Base-by-base conservation (phyloP, 1,139 yeast species). In the Zhuliangozyma blackwelliae region DNA sequence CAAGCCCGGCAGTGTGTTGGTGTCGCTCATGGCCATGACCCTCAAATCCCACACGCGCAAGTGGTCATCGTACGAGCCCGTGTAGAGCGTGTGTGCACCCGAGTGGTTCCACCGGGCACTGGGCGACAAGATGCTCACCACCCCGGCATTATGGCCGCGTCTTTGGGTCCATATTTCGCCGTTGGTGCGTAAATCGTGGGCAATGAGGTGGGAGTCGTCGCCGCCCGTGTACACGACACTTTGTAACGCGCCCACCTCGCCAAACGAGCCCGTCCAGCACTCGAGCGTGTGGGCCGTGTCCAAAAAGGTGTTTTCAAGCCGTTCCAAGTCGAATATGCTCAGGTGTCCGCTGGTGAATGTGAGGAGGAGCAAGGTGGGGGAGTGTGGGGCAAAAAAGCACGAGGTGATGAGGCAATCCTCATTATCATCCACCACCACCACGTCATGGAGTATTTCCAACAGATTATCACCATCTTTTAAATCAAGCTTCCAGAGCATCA, bases 31-130 rank as follows among this genome's bases (percentile, higher is more conserved):
- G 29, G 68, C 75, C n/a, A 73, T 62, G 45, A 77, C 71, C 40
- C 96, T 63, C 31, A 88, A 54, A 56, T 90, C 97, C 33, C 88
- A 64, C 0, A 77, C 63, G 38, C 90, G 68, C 33, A 92, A 59
- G 40, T 72, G 57, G 52, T 92, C 97, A 57, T 92, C 98, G 57
- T 92, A 92, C 0, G 96, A 85, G 0, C 98, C 98, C 0, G 97
- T 87, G 82, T 92, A 80, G 10, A 90, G 48, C 1, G 72, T 70
- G 43, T 79, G 72, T 0, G 82, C 76, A 36, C 64, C 67, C 0
- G 43, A 20, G 16, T 58, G 37, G 43, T 63, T 59, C 79, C 79
- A 71, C 32, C 40, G 52, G 38, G 33, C 61, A 51, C 43, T 70
- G 48, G 65, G 66, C 31, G 80, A 59, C 12, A 86, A 66, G 19